Evolutionary conservation across 2,329 filamentous ascomycete species (phyloP), one percentile per base, ranked within the genome.

Genomic region (Didymella sp.): DNA sequence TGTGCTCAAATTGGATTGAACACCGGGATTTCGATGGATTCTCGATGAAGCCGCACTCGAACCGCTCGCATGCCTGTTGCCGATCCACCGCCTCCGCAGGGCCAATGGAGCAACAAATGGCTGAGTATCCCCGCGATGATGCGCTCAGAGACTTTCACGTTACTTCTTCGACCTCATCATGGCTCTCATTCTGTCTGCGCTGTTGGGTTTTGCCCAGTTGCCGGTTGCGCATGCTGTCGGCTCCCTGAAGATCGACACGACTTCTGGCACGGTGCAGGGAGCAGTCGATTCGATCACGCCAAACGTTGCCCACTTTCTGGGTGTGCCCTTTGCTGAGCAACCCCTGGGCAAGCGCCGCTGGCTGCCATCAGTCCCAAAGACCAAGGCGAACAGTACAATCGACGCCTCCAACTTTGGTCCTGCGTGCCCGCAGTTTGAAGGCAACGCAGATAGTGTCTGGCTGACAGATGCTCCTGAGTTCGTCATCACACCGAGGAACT

Each of bases 281-380:
- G 60, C 74, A 24, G 56, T 75, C 9, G 71, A 76, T 38, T 60
- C 67, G 27, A 71, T 67, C 11, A 71, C 70, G 12, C 75, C 76
- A 1, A 64, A 73, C 44, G 75, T 78, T 21, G 73, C 73, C 7
- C 70, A 77, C 52, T 77, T 76, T 56, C 69, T 74, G n/a, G 68
- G 71, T 19, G 69, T 78, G 6, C 76, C 76, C 1, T 78, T 68
- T 52, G 75, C 75, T 15, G 70, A 76, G 62, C 67, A 68, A 19
- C 75, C 75, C 2, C 48, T 73, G 9, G 71, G 71, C 19, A 50
- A 62, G 25, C 62, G 65, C 30, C 66, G 74, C 31, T 77, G 72
- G 74, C 59, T 76, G 19, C 74, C 75, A 9, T 62, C 75, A 3
- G 50, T 59, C 4, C 47, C 57, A 8, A 72, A 71, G 47, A 38